Evolutionary conservation across 2,329 filamentous ascomycete genomes (phyloP).

Genomic region (Fusarium oligoseptatum): DNA sequence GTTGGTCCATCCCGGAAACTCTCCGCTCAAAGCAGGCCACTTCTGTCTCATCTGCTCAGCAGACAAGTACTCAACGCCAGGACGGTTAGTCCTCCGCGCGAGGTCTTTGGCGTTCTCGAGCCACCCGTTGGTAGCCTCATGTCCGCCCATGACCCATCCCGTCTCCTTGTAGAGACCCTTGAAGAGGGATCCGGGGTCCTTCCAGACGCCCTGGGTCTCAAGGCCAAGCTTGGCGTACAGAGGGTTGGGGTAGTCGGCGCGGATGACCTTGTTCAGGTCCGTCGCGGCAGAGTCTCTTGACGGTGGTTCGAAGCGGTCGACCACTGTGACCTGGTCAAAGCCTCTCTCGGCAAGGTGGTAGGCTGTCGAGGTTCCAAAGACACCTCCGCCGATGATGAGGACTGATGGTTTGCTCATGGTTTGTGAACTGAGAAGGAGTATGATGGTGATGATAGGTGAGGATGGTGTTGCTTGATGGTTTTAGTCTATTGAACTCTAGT

Average conservation of each 20-base stretch:
- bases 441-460: background rate
- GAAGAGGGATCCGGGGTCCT: slow-evolving; percentile 46
- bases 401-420: slow-evolving; percentile 49
- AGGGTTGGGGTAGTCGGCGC: slow-evolving; percentile 69
- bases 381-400: slow-evolving; percentile 60
- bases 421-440: background rate
- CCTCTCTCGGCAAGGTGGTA: slow-evolving; percentile 59
- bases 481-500: slow-evolving; percentile 43
- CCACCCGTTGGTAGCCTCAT: slow-evolving; percentile 47
- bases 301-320: slow-evolving; percentile 58
- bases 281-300: slow-evolving; percentile 66
- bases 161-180: slow-evolving; percentile 48
- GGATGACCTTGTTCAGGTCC: slow-evolving; percentile 73
- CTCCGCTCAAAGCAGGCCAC: slow-evolving; percentile 48
- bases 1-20: slow-evolving; percentile 47
- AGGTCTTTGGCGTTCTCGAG: slow-evolving; percentile 44
- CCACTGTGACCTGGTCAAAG: slow-evolving; percentile 61
- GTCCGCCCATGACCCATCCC: slow-evolving; percentile 49
- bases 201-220: slow-evolving; percentile 49
- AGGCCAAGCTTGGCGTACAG: slow-evolving; percentile 65
- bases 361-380: slow-evolving; percentile 65
- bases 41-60: slow-evolving; percentile 42
- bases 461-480: background rate
- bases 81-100: slow-evolving; percentile 40
- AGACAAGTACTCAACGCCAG: slow-evolving; percentile 46